phyloP scores from a whole-genome alignment of 2,329 filamentous ascomycete genomes.

The Fusarium poae region DNA sequence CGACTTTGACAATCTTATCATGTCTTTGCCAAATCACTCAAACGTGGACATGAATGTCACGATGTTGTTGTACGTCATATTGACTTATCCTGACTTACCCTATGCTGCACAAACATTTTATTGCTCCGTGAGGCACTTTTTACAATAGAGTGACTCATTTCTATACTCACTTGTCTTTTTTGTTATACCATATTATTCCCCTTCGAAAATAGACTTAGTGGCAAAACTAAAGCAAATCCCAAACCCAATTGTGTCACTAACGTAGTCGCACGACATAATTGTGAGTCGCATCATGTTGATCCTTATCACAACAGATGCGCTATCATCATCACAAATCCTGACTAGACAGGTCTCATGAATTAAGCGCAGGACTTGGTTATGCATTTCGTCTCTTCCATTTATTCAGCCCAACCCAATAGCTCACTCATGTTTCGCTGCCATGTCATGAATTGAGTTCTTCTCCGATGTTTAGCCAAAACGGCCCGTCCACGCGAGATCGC shows the following conservation, averaged over 20 bases:
- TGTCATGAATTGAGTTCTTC: not conserved
- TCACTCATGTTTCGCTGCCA: not conserved
- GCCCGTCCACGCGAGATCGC: conserved; percentile 11
- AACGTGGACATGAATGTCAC: conserved; percentile 6
- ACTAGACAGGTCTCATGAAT: fast-evolving
- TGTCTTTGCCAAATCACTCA: conserved; percentile 27
- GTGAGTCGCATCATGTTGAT: not conserved
- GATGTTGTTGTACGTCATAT: conserved; percentile 19
- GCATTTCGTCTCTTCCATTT: too few species aligned
- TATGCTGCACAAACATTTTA: not conserved
- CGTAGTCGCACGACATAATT: not conserved
- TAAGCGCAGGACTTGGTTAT: too few species aligned
- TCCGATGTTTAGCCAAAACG: conserved; percentile 28
- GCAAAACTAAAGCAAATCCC: not conserved
- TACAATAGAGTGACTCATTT: too few species aligned
- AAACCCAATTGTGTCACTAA: not conserved
- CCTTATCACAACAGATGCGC: too few species aligned
- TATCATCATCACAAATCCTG: too few species aligned
- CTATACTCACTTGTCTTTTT: not conserved
- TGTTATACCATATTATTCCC: not conserved
- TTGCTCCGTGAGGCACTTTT: too few species aligned
- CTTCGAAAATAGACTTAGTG: not conserved
- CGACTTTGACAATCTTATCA: conserved; percentile 23
- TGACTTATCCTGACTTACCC: conserved; percentile 6
- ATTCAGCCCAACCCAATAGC: too few species aligned